These are phyloP conservation scores for Heterobasidion occidentale DNA, from an alignment of 1,284 basidiomycete genomes.

Conservation along the genomic window DNA sequence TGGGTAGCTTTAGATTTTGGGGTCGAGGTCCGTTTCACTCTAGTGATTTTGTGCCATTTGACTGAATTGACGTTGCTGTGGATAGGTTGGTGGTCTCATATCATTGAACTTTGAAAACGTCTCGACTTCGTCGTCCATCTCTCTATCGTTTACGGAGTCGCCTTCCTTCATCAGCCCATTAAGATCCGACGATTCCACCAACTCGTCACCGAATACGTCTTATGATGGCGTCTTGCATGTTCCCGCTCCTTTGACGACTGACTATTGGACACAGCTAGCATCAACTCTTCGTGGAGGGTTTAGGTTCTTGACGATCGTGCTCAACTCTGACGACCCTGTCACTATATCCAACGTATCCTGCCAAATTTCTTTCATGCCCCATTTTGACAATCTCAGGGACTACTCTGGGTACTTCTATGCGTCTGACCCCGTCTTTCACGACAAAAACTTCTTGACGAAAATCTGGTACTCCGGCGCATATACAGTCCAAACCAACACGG, in stretches of 20 bases:
- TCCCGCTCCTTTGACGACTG: slow-evolving; percentile 26
- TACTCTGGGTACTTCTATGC: slow-evolving; percentile 53
- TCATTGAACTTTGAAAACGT: slow-evolving; percentile 28
- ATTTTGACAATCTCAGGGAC: slow-evolving; percentile 39
- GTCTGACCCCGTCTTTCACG: slow-evolving; percentile 35
- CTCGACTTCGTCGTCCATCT: slow-evolving; percentile 24
- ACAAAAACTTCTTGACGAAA: slow-evolving; percentile 46
- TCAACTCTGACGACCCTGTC: slow-evolving; percentile 25
- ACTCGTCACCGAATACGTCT: slow-evolving; percentile 22
- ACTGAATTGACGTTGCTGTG: background rate
- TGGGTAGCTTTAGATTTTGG: slow-evolving; percentile 40
- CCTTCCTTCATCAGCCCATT: slow-evolving; percentile 35
- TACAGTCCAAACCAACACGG: slow-evolving; percentile 53
- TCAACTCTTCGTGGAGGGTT: slow-evolving; percentile 43
- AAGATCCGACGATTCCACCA: slow-evolving; percentile 36
- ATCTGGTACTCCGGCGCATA: slow-evolving; percentile 59
- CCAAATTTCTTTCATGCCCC: slow-evolving; percentile 48
- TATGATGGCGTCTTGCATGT: slow-evolving; percentile 41
- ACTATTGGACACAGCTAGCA: slow-evolving; percentile 42
- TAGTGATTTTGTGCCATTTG: background rate
- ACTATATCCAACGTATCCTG: slow-evolving; percentile 45
- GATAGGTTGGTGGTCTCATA: slow-evolving; percentile 37
- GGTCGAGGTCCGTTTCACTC: slow-evolving; percentile 26
- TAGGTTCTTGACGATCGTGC: slow-evolving; percentile 46
- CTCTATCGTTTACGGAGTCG: slow-evolving; percentile 43